Conservation (phyloP, 1,284 basidiomycete genomes). For the Puccinia horiana region DNA sequence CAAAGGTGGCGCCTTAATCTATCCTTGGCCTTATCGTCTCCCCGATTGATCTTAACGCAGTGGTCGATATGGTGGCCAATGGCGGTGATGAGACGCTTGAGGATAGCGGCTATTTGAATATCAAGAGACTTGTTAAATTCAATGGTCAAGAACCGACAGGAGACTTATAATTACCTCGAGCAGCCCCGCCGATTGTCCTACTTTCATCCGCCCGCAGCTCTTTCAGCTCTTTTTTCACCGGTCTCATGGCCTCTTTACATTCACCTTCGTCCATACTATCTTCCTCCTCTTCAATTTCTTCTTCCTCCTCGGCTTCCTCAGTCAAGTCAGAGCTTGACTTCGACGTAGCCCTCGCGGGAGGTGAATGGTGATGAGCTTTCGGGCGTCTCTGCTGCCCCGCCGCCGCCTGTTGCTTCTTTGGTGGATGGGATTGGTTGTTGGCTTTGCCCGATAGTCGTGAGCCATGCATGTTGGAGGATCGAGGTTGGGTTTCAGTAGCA, state of each 20-base stretch:
- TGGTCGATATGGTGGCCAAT: constrained; percentile 90
- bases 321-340: constrained; percentile 55
- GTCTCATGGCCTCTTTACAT: constrained; percentile 92
- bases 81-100: constrained; percentile 91
- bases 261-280: constrained; percentile 81
- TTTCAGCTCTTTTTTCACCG: constrained; percentile 93
- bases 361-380: constrained; percentile 65
- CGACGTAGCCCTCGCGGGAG: constrained; percentile 61
- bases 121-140: constrained; percentile 71
- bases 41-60: constrained; percentile 66
- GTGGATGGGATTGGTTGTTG: constrained; percentile 64
- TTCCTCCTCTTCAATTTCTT: constrained; percentile 52
- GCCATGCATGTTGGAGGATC: constrained; percentile 33
- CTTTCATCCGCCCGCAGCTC: constrained; percentile 56
- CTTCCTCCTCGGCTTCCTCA: constrained; percentile 51
- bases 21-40: constrained; percentile 30
- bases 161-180: constrained; percentile 45
- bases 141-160: constrained; percentile 71
- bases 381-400: neutral
- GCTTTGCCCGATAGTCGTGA: constrained; percentile 27
- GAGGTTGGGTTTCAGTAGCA: constrained; percentile 36
- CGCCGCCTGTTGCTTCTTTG: constrained; percentile 54
- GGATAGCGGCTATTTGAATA: constrained; percentile 87
- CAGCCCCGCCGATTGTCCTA: constrained; percentile 24
- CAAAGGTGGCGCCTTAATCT: constrained; percentile 46